Base-by-base conservation (phyloP, 164 flowering plant genomes). In the Stephania japonica region DNA sequence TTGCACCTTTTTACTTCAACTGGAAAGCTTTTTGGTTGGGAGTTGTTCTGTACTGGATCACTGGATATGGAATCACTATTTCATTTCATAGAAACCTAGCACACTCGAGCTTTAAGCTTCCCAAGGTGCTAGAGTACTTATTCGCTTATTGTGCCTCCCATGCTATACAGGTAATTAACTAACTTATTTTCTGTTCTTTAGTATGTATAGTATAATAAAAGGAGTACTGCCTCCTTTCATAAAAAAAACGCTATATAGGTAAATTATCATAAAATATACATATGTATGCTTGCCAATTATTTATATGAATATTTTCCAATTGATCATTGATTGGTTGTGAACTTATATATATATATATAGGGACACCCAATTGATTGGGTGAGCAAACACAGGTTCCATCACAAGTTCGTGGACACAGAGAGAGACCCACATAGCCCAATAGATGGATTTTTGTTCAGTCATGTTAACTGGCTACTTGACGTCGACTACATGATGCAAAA, bases 331-430 rank as follows among this genome's bases (percentile, higher is more conserved):
- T 21, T 44, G n/a, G 0, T 44, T 14, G 23, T 16, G 18, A 18
- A n/a, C n/a, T n/a, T n/a, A n/a, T n/a, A n/a, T n/a, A n/a, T 56
- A 24, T 27, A 7, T 7, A 53, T 41, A 68, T 84, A 92, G 95
- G 93, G 98, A 64, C 86, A 77, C 65, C 98, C 97, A 53, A 80
- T 90, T 70, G 90, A 88, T 77, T 93, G 98, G 98, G 97, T 90
- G 69, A 90, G 95, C 75, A 88, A 86, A 7, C 97, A 91, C 63
- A 86, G 98, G 69, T 88, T 76, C 69, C 97, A 93, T 75, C 97
- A 93, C 77, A 92, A 91, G 78, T 88, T 72, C 73, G 84, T 90
- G 70, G 98, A 91, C 77, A 83, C 97, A 1, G 93, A 91, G 41
- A 81, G 78, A 80, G 95, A 93, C 68, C 97, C 95, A 7, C 98